Evolutionary conservation across 208 protist genomes (phyloP).

Genomic region (Leishmania lainsoni): DNA sequence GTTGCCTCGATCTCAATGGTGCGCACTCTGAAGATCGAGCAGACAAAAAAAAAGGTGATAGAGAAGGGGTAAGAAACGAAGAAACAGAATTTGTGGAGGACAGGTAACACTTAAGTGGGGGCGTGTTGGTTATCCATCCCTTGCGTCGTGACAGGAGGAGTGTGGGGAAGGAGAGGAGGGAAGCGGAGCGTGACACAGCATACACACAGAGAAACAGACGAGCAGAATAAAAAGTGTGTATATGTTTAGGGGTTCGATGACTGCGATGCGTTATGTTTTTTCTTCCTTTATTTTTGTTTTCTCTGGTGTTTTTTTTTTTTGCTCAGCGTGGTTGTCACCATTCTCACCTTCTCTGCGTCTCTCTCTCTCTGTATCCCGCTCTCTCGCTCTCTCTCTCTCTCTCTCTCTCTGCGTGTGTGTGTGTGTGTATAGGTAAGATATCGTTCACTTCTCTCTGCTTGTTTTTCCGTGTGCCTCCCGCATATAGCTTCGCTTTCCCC

Average conservation of each 20-base stretch:
- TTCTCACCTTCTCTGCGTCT: background rate
- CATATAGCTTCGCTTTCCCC: slow-evolving; percentile 6
- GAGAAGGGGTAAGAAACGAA: background rate
- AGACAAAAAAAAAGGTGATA: background rate
- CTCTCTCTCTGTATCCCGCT: background rate
- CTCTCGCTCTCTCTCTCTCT: background rate
- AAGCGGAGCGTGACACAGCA: background rate
- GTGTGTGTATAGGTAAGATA: background rate
- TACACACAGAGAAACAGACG: background rate
- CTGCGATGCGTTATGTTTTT: background rate
- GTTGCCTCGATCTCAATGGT: background rate
- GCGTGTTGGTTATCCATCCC: background rate
- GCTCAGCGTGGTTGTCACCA: background rate
- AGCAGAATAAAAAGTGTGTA: background rate
- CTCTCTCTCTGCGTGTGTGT: background rate
- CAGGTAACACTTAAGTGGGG: background rate
- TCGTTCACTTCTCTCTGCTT: background rate
- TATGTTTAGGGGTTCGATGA: background rate
- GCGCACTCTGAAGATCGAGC: background rate
- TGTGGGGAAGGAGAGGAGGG: background rate
- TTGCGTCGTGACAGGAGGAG: background rate
- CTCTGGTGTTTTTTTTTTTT: background rate
- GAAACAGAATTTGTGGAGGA: background rate
- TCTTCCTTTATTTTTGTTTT: slow-evolving; percentile 2
- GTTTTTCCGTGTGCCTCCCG: background rate